Evolutionary conservation across 2,329 filamentous ascomycete genomes (phyloP).

Genomic region (Nemania bipapillata): DNA sequence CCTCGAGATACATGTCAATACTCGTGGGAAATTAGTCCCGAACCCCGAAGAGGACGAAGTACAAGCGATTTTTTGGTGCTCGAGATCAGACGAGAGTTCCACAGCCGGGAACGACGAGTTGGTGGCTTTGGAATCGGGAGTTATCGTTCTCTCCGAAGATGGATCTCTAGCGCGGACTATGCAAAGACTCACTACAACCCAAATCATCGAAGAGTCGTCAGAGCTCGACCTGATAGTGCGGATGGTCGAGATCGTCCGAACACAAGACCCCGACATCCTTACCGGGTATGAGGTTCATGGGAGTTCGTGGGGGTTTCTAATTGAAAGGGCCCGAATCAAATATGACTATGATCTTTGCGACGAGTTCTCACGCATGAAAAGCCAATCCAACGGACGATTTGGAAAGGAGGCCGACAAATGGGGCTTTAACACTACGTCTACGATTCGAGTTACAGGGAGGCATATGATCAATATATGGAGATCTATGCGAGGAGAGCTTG

Average conservation of each 20-base stretch:
- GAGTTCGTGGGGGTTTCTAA: slow-evolving; percentile 92
- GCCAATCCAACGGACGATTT: slow-evolving; percentile 82
- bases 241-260: slow-evolving; percentile 87
- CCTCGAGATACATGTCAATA: slow-evolving; percentile 91
- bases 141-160: slow-evolving; percentile 76
- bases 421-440: slow-evolving; percentile 94
- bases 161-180: slow-evolving; percentile 69
- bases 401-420: slow-evolving; percentile 88
- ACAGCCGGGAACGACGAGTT: slow-evolving; percentile 59
- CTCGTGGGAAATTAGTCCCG: slow-evolving; percentile 79
- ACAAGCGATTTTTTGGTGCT: slow-evolving; percentile 87
- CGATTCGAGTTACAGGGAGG: slow-evolving; percentile 88
- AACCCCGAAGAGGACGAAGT: slow-evolving; percentile 93
- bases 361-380: slow-evolving; percentile 89
- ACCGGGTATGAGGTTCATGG: slow-evolving; percentile 96
- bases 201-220: slow-evolving; percentile 77
- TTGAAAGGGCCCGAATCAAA: slow-evolving; percentile 84
- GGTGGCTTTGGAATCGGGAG: slow-evolving; percentile 70
- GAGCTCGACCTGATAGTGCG: slow-evolving; percentile 86
- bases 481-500: slow-evolving; percentile 92
- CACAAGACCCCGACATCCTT: slow-evolving; percentile 88
- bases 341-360: slow-evolving; percentile 92
- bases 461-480: slow-evolving; percentile 98
- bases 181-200: slow-evolving; percentile 67
- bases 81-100: slow-evolving; percentile 78